Evolutionary conservation across 352 stramenopile genomes (phyloP).

Genomic region (Pythium aristosporum): DNA sequence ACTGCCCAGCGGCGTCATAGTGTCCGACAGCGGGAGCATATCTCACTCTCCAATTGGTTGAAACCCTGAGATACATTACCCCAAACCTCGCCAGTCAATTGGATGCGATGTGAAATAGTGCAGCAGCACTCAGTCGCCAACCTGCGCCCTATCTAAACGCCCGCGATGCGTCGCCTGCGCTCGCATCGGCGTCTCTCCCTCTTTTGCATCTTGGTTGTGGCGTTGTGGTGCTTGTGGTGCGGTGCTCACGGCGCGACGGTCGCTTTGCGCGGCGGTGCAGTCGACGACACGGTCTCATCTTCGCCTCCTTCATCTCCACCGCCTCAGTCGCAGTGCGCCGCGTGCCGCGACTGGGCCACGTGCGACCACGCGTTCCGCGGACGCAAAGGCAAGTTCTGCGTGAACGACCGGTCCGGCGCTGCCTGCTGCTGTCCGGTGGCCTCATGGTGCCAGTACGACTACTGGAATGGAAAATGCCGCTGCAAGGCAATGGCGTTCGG

Average conservation of each 20-base stretch:
- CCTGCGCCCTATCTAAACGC: no score
- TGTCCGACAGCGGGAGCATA: no score
- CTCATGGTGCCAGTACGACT: background rate
- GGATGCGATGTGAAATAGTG: background rate
- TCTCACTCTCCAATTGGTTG: no score
- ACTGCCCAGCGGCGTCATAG: no score
- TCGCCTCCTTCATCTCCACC: background rate
- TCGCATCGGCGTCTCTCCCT: background rate
- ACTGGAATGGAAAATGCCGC: background rate
- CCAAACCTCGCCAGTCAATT: no score
- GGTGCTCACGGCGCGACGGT: background rate
- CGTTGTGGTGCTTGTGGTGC: background rate
- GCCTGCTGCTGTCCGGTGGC: constrained; percentile 1
- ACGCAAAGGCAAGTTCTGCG: background rate
- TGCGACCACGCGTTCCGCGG: background rate
- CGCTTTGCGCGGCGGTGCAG: background rate
- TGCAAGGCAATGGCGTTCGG: constrained; percentile 1
- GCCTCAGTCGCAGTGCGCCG: background rate
- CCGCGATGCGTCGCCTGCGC: no score
- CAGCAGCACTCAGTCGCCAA: no score
- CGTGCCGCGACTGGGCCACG: constrained; percentile 1
- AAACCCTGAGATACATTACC: no score
- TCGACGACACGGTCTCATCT: no score
- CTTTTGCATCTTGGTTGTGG: background rate
- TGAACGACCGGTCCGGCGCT: background rate